phyloP scores from a whole-genome alignment of 306 rosid species.

The Nissolia schottii region DNA sequence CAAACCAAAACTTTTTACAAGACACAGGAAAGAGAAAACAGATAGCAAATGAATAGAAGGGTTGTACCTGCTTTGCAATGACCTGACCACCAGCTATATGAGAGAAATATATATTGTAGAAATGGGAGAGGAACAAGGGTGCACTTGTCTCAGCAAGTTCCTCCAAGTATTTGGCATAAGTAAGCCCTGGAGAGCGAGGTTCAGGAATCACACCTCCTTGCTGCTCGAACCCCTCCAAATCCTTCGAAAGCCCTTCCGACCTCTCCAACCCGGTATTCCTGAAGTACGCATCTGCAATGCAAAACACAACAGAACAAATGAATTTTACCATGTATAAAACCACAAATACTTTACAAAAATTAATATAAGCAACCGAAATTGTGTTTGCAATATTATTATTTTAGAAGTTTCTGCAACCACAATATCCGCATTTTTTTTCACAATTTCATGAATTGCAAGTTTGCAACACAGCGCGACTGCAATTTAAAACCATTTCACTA shows the following conservation, averaged over 20 bases:
- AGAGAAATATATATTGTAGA: slow-evolving; percentile 75
- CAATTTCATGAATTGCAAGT: too few relatives aligned
- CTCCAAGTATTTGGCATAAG: slow-evolving; percentile 69
- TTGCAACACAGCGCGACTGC: background rate
- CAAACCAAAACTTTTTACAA: background rate
- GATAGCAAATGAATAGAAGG: background rate
- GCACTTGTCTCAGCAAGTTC: slow-evolving; percentile 56
- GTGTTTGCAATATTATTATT: background rate
- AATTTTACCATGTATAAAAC: background rate
- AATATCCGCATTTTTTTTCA: background rate
- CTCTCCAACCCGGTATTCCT: slow-evolving; percentile 88
- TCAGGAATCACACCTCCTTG: slow-evolving; percentile 53
- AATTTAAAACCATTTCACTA: background rate
- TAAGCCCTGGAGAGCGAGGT: slow-evolving; percentile 56
- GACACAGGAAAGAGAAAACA: background rate
- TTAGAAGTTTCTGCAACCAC: background rate
- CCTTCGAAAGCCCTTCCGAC: slow-evolving; percentile 53
- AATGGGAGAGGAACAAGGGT: slow-evolving; percentile 79
- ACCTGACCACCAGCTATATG: slow-evolving; percentile 81
- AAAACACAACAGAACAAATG: background rate
- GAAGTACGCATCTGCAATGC: slow-evolving; percentile 59
- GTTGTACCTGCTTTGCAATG: slow-evolving; percentile 57
- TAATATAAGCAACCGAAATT: background rate
- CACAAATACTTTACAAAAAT: background rate
- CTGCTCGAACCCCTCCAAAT: slow-evolving; percentile 62